Evolutionary conservation across 163 green algal species (phyloP).

Genomic region (Volvox carteri): DNA sequence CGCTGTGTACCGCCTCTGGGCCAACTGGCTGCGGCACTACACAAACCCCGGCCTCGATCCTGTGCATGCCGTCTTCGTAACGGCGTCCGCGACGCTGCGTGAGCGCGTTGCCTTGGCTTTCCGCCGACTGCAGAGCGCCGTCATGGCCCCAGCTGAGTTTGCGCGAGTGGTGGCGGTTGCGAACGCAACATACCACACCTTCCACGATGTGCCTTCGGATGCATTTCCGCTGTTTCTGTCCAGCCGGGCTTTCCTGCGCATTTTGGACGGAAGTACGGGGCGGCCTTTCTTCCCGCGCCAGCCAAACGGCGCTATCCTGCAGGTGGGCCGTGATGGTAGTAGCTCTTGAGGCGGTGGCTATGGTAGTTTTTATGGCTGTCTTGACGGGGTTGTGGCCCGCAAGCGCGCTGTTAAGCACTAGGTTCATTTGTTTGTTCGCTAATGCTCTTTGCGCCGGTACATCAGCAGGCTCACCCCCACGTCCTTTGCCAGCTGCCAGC

Average conservation of each 20-base stretch:
- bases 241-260: constrained; percentile 63
- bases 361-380: too few species aligned
- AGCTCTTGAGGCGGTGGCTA: too few species aligned
- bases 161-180: not conserved
- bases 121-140: constrained; percentile 55
- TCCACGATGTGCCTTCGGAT: constrained; percentile 69
- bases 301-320: constrained; percentile 64
- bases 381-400: too few species aligned
- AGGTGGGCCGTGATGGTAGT: too few species aligned
- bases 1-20: constrained; percentile 60
- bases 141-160: constrained; percentile 41
- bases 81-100: constrained; percentile 80
- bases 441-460: too few species aligned
- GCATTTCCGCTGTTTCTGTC: constrained; percentile 86
- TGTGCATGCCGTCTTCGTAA: constrained; percentile 84
- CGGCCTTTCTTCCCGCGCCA: constrained; percentile 72
- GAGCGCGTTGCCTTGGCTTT: constrained; percentile 71
- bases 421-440: too few species aligned
- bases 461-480: too few species aligned
- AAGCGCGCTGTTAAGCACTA: too few species aligned
- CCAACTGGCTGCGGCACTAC: constrained; percentile 48
- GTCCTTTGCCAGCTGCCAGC: too few species aligned
- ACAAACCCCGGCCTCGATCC: constrained; percentile 20
- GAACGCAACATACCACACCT: constrained; percentile 56
- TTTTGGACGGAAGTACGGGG: constrained; percentile 75